A percentile compares a stretch with the other conserved stretches of the same genome.
These are phyloP conservation scores for Thermoascus crustaceus DNA, from an alignment of 2,329 filamentous ascomycete genomes.

Conservation along the genomic window DNA sequence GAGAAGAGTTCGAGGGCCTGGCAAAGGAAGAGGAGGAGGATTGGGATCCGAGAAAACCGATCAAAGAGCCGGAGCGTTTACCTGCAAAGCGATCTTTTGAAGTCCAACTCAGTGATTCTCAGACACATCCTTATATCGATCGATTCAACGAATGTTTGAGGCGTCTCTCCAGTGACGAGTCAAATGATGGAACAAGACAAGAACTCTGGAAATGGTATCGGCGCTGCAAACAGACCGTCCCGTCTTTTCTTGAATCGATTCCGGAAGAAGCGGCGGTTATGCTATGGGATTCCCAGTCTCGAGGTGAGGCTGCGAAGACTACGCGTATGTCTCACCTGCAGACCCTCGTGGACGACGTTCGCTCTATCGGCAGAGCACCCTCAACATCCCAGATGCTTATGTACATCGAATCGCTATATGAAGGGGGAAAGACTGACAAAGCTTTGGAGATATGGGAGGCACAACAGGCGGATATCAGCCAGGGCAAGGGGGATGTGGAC, in stretches of 20 bases:
- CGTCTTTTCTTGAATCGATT: slow-evolving; percentile 46
- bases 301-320: slow-evolving; percentile 36
- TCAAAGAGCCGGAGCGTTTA: slow-evolving; percentile 13
- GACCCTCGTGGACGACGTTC: slow-evolving; percentile 58
- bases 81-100: slow-evolving; percentile 19
- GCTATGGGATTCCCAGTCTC: slow-evolving; percentile 54
- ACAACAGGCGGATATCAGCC: slow-evolving; percentile 46
- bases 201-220: slow-evolving; percentile 45
- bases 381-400: slow-evolving; percentile 53
- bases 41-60: slow-evolving; percentile 21
- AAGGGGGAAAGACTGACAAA: slow-evolving; percentile 51
- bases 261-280: slow-evolving; percentile 54
- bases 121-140: slow-evolving; percentile 31
- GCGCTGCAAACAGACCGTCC: slow-evolving; percentile 40
- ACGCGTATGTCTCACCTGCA: slow-evolving; percentile 54
- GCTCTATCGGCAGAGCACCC: slow-evolving; percentile 48
- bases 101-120: slow-evolving; percentile 24
- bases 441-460: slow-evolving; percentile 59
- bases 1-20: slow-evolving; percentile 30
- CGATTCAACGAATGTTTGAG: slow-evolving; percentile 34
- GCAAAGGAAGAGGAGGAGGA: slow-evolving; percentile 28
- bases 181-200: slow-evolving; percentile 22
- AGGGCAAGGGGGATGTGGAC: slow-evolving; percentile 29
- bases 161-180: slow-evolving; percentile 19
- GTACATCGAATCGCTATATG: slow-evolving; percentile 60